Conservation (phyloP, 148 eudicot genomes). For the Linanthus parryae region DNA sequence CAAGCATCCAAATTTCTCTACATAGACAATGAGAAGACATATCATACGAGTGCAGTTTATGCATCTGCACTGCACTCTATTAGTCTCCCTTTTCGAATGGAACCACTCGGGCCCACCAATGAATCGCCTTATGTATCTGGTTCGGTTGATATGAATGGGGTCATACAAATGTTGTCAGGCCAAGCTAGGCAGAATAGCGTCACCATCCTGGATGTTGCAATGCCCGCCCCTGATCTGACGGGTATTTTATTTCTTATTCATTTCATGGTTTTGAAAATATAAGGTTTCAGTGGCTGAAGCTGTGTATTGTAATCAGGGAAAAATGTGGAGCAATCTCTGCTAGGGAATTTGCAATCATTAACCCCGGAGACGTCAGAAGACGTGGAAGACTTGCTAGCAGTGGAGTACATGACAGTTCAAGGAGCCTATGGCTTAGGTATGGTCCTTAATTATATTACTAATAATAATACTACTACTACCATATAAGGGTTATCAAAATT, state of each 20-base stretch:
- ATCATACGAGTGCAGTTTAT: slow-evolving; percentile 82
- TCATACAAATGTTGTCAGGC: slow-evolving; percentile 64
- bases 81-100: slow-evolving; percentile 85
- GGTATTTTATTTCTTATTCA: slow-evolving; percentile 33
- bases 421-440: slow-evolving; percentile 70
- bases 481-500: too few relatives aligned
- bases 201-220: slow-evolving; percentile 54
- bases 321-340: slow-evolving; percentile 31
- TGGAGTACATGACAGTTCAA: slow-evolving; percentile 58
- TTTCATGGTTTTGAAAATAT: background rate
- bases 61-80: slow-evolving; percentile 87
- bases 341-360: slow-evolving; percentile 54
- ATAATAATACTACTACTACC: too few relatives aligned
- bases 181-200: slow-evolving; percentile 72
- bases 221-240: slow-evolving; percentile 68
- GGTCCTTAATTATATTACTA: background rate
- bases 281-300: background rate
- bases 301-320: slow-evolving; percentile 33
- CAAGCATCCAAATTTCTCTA: slow-evolving; percentile 37
- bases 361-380: slow-evolving; percentile 71
- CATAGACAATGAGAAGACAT: slow-evolving; percentile 62
- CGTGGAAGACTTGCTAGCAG: slow-evolving; percentile 58
- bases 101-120: slow-evolving; percentile 50
- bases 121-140: slow-evolving; percentile 37
- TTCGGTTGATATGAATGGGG: slow-evolving; percentile 46